These are phyloP conservation scores for Furcasterigmium sp. DNA, from an alignment of 2,329 filamentous ascomycete genomes.

Conservation along the genomic window DNA sequence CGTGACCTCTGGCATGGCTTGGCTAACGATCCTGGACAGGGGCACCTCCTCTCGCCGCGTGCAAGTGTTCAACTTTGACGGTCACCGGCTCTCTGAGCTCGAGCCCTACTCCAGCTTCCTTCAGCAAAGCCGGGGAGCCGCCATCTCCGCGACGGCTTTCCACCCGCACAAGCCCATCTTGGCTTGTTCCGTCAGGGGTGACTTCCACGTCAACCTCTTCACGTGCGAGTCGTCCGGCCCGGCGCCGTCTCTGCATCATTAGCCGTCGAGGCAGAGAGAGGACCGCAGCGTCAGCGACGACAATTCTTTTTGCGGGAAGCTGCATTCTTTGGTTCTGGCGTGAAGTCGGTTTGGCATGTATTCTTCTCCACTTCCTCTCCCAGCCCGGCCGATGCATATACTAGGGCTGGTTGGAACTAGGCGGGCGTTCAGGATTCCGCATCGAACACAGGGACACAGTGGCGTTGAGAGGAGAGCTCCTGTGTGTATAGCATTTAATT, in stretches of 20 bases:
- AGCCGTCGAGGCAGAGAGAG: slow-evolving; percentile 7
- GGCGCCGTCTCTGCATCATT: background rate
- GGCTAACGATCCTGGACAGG: slow-evolving; percentile 37
- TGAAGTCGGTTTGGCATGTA: too few species aligned
- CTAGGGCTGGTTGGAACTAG: background rate
- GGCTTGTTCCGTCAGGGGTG: slow-evolving; percentile 78
- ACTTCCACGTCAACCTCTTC: slow-evolving; percentile 88
- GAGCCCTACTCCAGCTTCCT: slow-evolving; percentile 90
- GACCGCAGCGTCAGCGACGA: background rate
- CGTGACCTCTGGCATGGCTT: too few species aligned
- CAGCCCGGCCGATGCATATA: background rate
- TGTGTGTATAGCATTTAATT: background rate
- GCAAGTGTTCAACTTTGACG: slow-evolving; percentile 88
- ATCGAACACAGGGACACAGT: background rate
- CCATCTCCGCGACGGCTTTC: slow-evolving; percentile 87
- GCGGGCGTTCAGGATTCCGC: background rate
- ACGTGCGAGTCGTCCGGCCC: slow-evolving; percentile 54
- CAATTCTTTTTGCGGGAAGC: background rate
- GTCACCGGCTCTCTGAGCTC: slow-evolving; percentile 70
- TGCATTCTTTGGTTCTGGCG: too few species aligned
- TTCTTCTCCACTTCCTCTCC: slow-evolving; percentile 2
- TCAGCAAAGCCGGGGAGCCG: slow-evolving; percentile 70
- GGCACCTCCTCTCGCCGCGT: slow-evolving; percentile 85
- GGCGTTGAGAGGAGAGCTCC: background rate
- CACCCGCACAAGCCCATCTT: slow-evolving; percentile 92